Percentiles rank a stretch among this genome's conserved stretches.
These are phyloP conservation scores for Xylaria venustula DNA, from an alignment of 495 filamentous ascomycete genomes.

Conservation along the genomic window DNA sequence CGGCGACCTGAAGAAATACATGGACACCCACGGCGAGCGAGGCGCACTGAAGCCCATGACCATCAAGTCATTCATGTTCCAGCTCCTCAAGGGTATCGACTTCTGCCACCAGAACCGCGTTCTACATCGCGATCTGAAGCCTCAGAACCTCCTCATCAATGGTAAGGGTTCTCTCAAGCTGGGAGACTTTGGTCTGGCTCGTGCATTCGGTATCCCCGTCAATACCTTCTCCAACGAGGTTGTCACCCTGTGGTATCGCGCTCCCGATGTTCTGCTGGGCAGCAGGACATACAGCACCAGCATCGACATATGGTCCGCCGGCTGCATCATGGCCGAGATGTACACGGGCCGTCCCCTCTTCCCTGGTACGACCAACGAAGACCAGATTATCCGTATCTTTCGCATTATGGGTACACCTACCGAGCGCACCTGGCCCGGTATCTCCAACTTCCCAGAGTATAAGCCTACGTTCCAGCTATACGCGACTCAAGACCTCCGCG, in stretches of 20 bases:
- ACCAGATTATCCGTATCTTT: slow-evolving; percentile 94
- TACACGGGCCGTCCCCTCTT: slow-evolving; percentile 91
- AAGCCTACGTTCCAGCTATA: slow-evolving; percentile 91
- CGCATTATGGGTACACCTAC: slow-evolving; percentile 95
- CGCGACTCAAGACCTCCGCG: slow-evolving; percentile 83
- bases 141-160: slow-evolving; percentile 94
- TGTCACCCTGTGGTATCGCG: slow-evolving; percentile 94
- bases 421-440: slow-evolving; percentile 88
- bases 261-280: slow-evolving; percentile 88
- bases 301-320: slow-evolving; percentile 97
- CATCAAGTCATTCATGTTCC: slow-evolving; percentile 98
- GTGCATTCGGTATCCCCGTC: slow-evolving; percentile 94
- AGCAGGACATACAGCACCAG: slow-evolving; percentile 93
- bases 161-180: slow-evolving; percentile 87
- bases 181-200: slow-evolving; percentile 90
- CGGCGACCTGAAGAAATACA: slow-evolving; percentile 98
- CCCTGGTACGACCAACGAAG: slow-evolving; percentile 93
- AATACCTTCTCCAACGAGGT: slow-evolving; percentile 99
- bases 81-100: slow-evolving; percentile 88
- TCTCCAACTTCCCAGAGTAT: slow-evolving; percentile 89
- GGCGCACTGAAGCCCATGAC: slow-evolving; percentile 79
- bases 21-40: slow-evolving; percentile 84
- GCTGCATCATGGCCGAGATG: slow-evolving; percentile 99
- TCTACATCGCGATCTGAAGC: slow-evolving; percentile 93
- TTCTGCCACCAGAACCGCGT: slow-evolving; percentile 97